Base-by-base conservation (phyloP, 2,329 filamentous ascomycete genomes). In the Ophiocordyceps camponoti-leonardi region DNA sequence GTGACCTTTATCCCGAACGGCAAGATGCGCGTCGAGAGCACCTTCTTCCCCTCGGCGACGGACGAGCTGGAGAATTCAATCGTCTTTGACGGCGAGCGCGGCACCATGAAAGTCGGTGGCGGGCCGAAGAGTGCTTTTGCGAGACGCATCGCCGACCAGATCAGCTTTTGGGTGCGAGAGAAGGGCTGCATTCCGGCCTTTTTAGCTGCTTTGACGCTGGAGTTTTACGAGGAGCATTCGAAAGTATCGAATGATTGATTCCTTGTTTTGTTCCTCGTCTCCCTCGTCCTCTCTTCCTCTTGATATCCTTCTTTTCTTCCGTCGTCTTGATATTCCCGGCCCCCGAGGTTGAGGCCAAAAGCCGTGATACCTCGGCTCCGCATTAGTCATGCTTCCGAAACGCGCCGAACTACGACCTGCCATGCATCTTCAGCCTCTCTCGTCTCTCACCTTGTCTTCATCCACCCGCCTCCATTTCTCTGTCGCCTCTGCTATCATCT, bases 1-100 rank as follows among this genome's bases (percentile, higher is more conserved):
- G 78, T 96, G 13, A 87, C 92, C 30, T 96, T 98, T 60, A 82
- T 95, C 60, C 87, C 88, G n/a, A 94, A 94, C 60, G 92, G 92
- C 40, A 90, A 94, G 56, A 93, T 95, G 64, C 81, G 86, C 30
- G 86, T 95, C 20, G 93, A 90, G 46, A 83, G 75, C 48, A 83
- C 90, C 52, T 93, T 90, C 58, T 84, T 83, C 58, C 82, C 87
- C 0, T 80, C 76, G 2, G 62, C 49, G 65, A 77, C 60, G 58
- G 77, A 83, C 46, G 79, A 83, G 56, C 77, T 86, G 59, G 79
- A 82, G 60, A 81, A 81, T 53, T 78, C 73, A 47, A 81, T 83
- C 49, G 78, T 94, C 0, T 95, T 95, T 60, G 87, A 94, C 62
- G 87, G 87, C 44, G 87, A 95, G 65, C 80, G 83, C 47, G 92